Conservation (phyloP, 2,329 filamentous ascomycete genomes). For the Parastagonospora avenae region DNA sequence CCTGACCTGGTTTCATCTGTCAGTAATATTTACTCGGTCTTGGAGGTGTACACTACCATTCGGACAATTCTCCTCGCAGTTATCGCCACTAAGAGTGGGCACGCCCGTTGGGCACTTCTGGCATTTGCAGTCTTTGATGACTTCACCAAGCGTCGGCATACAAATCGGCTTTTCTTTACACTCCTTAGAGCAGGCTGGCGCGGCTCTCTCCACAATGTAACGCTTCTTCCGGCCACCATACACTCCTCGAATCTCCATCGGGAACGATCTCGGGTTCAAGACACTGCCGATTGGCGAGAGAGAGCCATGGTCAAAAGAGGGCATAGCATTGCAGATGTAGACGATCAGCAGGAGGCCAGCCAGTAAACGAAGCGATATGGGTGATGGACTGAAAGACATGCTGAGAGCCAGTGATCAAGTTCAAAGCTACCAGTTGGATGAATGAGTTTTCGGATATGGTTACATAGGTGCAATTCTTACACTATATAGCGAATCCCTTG, state of each 20-base stretch:
- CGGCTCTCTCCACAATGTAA: slow-evolving; percentile 7
- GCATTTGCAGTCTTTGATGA: slow-evolving; percentile 8
- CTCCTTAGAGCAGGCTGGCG: neutral
- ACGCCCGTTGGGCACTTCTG: slow-evolving; percentile 6
- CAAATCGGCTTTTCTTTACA: slow-evolving; percentile 7
- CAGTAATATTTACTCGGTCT: neutral
- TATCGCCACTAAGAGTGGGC: neutral
- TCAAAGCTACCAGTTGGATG: too few species aligned
- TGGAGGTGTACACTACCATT: slow-evolving; percentile 1
- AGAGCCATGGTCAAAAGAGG: slow-evolving; percentile 5
- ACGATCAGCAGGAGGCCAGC: neutral
- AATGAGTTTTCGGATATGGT: too few species aligned
- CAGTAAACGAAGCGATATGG: neutral
- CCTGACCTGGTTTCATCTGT: slow-evolving; percentile 1
- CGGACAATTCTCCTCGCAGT: slow-evolving; percentile 5
- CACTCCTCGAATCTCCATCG: slow-evolving; percentile 5
- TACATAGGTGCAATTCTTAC: too few species aligned
- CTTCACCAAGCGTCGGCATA: slow-evolving; percentile 2
- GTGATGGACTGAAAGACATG: neutral
- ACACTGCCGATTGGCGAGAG: slow-evolving; percentile 3
- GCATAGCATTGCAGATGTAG: neutral
- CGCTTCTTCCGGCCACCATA: slow-evolving; percentile 8
- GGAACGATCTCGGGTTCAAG: neutral
- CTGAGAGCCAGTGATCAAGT: too few species aligned
- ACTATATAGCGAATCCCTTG: too few species aligned